Evolutionary conservation across 495 filamentous ascomycete species (phyloP), one percentile per base, ranked within the genome.

Genomic region (Alectoria sarmentosa): DNA sequence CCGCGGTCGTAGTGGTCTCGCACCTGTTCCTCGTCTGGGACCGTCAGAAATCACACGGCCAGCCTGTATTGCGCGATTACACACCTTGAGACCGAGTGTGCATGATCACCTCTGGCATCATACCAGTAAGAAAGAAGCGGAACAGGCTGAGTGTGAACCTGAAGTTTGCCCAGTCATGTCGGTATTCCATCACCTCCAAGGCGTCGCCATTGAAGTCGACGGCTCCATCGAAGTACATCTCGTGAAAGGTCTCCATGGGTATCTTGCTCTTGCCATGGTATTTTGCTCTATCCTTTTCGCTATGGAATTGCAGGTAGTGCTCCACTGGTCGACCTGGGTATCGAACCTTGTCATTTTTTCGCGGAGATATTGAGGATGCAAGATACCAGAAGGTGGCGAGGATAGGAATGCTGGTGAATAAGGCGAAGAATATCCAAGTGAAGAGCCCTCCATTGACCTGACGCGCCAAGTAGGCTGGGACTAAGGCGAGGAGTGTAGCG

Each of bases 1-100:
- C 86, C 86, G 55, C 86, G 84, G 77, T 89, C 86, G 69, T 89
- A 89, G 77, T 89, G 86, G 72, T 88, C 86, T 71, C 86, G 86
- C 54, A 89, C 86, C 77, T 89, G 86, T 74, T 89, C 86, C 76
- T 89, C 86, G 65, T 89, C 86, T 88, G 65, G n/a, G n/a, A 39
- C 60, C 23, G 58, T 71, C 38, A 70, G 61, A 23, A 36, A 38
- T 21, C 17, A 15, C 21, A 36, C 23, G 7, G 19, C 54, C 38
- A 56, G 44, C 26, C 36, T 30, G 15, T 23, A n/a, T 17, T 4
- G 2, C 21, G 7, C 66, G 15, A 57, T 19, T n/a, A 69, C 74
- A 61, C 75, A 86, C 85, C 85, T 76, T 89, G 86, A 69, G 85
- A 88, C 61, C 84, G 79, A 64, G 85, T 83, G 74, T 89, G 86